Conservation (phyloP, 441 rosid genomes). For the Cnidoscolus chayamansa region DNA sequence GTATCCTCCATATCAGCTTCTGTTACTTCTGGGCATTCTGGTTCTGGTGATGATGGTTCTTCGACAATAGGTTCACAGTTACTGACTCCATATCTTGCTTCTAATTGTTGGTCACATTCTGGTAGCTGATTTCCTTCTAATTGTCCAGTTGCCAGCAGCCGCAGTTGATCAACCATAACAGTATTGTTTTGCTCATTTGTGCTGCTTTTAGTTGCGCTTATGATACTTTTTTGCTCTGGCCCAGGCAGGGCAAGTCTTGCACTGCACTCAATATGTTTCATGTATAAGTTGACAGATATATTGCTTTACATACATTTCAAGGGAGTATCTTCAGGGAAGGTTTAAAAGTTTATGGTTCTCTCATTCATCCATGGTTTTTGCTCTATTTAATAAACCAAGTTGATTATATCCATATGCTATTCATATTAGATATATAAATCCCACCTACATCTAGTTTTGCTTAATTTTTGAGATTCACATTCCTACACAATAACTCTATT, state of each 20-base stretch:
- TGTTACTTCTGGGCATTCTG: constrained; percentile 37
- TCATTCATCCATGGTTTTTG: constrained; percentile 1
- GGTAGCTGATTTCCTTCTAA: constrained; percentile 34
- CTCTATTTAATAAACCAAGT: constrained; percentile 5
- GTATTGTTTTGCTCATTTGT: constrained; percentile 31
- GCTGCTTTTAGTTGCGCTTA: constrained; percentile 38
- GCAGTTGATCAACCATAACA: constrained; percentile 31
- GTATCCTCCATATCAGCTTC: constrained; percentile 63
- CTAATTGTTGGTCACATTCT: constrained; percentile 25
- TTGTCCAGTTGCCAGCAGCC: constrained; percentile 38
- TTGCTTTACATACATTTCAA: constrained; percentile 10
- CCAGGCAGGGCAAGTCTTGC: constrained; percentile 95
- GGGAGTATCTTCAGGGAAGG: constrained; percentile 8
- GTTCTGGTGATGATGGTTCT: constrained; percentile 86
- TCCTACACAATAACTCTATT: not conserved
- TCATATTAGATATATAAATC: not conserved
- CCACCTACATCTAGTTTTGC: not conserved
- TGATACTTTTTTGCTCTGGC: constrained; percentile 67
- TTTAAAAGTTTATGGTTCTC: not conserved
- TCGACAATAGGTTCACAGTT: constrained; percentile 68
- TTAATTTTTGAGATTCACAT: not conserved
- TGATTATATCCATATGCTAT: not conserved
- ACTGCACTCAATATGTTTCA: constrained; percentile 41
- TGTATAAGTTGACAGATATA: constrained; percentile 16
- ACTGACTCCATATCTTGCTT: constrained; percentile 20